Evolutionary conservation across 192 early-diverging fungal species (phyloP).

Genomic region (Lobosporangium transversale): DNA sequence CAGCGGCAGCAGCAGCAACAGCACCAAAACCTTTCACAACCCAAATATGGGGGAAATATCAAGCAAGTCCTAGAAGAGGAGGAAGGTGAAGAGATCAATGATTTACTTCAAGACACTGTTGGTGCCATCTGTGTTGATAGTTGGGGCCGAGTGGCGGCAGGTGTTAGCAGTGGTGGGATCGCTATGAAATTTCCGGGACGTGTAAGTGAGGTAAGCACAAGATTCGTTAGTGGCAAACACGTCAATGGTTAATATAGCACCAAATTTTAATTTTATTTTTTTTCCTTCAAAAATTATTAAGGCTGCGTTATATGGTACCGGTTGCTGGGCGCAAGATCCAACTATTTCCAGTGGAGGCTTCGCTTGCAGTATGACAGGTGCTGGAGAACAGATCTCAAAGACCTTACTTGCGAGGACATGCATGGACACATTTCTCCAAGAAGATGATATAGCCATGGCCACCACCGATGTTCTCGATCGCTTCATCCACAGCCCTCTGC

Average conservation of each 20-base stretch:
- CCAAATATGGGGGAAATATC: no score
- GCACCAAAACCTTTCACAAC: no score
- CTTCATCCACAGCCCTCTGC: slow-evolving; percentile 37
- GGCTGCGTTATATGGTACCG: slow-evolving; percentile 86
- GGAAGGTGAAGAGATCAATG: slow-evolving; percentile 9
- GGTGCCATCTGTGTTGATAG: slow-evolving; percentile 83
- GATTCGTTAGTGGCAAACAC: background rate
- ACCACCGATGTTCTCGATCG: slow-evolving; percentile 1
- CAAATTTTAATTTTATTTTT: no score
- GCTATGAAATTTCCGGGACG: slow-evolving; percentile 85
- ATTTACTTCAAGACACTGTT: slow-evolving; percentile 80
- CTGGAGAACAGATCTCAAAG: slow-evolving; percentile 89
- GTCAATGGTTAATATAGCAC: no score
- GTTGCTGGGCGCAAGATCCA: slow-evolving; percentile 79
- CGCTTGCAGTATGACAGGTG: slow-evolving; percentile 78
- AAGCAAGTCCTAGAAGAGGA: background rate
- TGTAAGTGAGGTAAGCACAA: slow-evolving; percentile 74
- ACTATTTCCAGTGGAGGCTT: slow-evolving; percentile 29
- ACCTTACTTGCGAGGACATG: slow-evolving; percentile 72
- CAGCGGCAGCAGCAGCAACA: no score
- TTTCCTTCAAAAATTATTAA: no score
- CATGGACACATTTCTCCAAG: slow-evolving; percentile 40
- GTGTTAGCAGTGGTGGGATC: slow-evolving; percentile 90
- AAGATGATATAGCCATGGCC: slow-evolving; percentile 3
- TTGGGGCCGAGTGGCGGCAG: slow-evolving; percentile 70